phyloP scores from a whole-genome alignment of 345 rosid species.

The Citrus glauca region DNA sequence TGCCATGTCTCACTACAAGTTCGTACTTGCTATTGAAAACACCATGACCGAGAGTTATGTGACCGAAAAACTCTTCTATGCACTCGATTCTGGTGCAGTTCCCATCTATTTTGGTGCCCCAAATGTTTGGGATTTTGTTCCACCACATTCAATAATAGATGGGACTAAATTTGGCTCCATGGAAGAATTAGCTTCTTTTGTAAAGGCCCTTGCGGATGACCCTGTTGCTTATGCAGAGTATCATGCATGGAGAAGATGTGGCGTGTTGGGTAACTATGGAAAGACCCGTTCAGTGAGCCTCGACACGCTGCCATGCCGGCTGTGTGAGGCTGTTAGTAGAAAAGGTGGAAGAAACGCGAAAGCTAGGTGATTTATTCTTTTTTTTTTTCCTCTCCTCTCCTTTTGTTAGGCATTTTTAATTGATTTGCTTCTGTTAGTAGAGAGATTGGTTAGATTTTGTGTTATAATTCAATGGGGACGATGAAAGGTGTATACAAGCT shows the following conservation, averaged over 20 bases:
- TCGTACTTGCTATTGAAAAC: slow-evolving; percentile 89
- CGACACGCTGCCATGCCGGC: slow-evolving; percentile 83
- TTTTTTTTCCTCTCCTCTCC: not conserved
- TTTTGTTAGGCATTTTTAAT: not conserved
- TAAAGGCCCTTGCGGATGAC: slow-evolving; percentile 60
- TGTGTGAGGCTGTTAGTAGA: slow-evolving; percentile 72
- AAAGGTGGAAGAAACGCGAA: slow-evolving; percentile 63
- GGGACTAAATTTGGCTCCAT: slow-evolving; percentile 66
- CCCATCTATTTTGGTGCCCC: slow-evolving; percentile 93
- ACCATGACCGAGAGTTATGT: slow-evolving; percentile 79
- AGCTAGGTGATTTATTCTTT: slow-evolving; percentile 8
- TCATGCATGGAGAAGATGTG: slow-evolving; percentile 97
- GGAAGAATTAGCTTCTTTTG: slow-evolving; percentile 63
- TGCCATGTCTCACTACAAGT: slow-evolving; percentile 94
- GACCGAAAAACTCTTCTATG: slow-evolving; percentile 91
- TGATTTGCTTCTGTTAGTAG: not conserved
- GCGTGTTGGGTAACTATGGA: slow-evolving; percentile 61
- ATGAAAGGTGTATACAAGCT: not conserved
- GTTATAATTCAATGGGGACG: not conserved
- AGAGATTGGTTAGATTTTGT: slow-evolving; percentile 2
- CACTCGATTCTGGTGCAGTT: slow-evolving; percentile 80
- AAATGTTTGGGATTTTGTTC: slow-evolving; percentile 77
- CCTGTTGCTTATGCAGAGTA: slow-evolving; percentile 81
- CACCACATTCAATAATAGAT: slow-evolving; percentile 80
- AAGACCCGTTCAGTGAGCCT: slow-evolving; percentile 65